Evolutionary conservation across 2,329 filamentous ascomycete genomes (phyloP).

Genomic region (Zasmidium citrigriseum): DNA sequence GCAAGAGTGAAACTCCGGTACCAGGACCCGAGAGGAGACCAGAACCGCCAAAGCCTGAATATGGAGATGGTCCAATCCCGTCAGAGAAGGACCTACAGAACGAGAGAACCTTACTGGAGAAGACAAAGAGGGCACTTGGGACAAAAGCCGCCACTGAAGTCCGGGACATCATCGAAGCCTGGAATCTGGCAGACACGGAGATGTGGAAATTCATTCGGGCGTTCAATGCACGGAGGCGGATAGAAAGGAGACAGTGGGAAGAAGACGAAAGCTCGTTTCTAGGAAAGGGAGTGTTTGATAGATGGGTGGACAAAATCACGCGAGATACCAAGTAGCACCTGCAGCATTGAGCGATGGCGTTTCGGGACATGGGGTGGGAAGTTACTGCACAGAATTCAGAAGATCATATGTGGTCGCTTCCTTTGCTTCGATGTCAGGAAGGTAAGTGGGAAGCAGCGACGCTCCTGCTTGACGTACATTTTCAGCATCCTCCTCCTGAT

Average conservation of each 20-base stretch:
- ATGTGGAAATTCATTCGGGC: slow-evolving; percentile 75
- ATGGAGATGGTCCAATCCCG: slow-evolving; percentile 54
- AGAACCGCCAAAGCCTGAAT: slow-evolving; percentile 45
- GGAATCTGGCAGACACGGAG: slow-evolving; percentile 70
- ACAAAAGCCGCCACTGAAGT: slow-evolving; percentile 28
- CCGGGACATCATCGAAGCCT: slow-evolving; percentile 50
- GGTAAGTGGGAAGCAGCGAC: too few relatives aligned
- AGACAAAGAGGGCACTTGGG: slow-evolving; percentile 25
- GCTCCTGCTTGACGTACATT: too few relatives aligned
- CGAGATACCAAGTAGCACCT: slow-evolving; percentile 1
- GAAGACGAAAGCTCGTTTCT: slow-evolving; percentile 67
- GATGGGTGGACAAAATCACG: slow-evolving; percentile 35
- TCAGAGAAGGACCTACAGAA: slow-evolving; percentile 54
- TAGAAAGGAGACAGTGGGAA: slow-evolving; percentile 70
- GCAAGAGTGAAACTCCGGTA: slow-evolving; percentile 59
- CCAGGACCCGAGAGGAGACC: slow-evolving; percentile 59
- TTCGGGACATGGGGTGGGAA: background rate
- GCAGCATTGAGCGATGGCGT: slow-evolving; percentile 11
- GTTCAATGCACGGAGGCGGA: slow-evolving; percentile 61
- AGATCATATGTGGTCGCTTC: background rate
- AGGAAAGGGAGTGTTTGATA: slow-evolving; percentile 50
- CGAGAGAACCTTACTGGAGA: slow-evolving; percentile 58
- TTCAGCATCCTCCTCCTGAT: background rate
- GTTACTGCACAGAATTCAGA: background rate
- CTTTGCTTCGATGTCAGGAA: background rate